These are phyloP conservation scores for Colletotrichum sublineola DNA, from an alignment of 2,329 filamentous ascomycete species.

Conservation along the genomic window DNA sequence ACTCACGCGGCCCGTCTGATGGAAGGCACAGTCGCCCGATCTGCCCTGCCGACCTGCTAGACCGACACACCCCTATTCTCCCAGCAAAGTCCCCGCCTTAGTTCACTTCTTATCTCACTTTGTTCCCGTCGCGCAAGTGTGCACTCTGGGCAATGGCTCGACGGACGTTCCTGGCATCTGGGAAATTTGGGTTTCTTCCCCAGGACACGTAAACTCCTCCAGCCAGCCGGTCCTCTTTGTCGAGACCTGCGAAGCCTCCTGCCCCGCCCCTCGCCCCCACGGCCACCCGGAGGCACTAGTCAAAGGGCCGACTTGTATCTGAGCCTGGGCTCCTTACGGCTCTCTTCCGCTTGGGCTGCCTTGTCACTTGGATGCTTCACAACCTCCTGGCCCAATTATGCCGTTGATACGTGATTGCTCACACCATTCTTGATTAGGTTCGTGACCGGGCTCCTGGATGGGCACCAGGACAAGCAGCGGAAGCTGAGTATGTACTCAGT, in stretches of 20 bases:
- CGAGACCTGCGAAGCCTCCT: background rate
- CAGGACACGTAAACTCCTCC: background rate
- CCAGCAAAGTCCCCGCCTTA: slow-evolving; percentile 8
- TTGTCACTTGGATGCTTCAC: slow-evolving; percentile 1
- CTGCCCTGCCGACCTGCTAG: slow-evolving; percentile 3
- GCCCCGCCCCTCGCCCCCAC: background rate
- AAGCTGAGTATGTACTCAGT: slow-evolving; percentile 81
- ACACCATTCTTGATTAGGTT: slow-evolving; percentile 64
- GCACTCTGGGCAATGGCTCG: slow-evolving; percentile 1
- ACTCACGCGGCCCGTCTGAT: slow-evolving; percentile 30
- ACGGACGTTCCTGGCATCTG: slow-evolving; percentile 28
- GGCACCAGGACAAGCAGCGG: slow-evolving; percentile 75
- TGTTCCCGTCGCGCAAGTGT: slow-evolving; percentile 28
- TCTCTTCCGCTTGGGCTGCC: background rate
- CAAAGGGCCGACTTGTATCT: background rate
- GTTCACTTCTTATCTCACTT: slow-evolving; percentile 25
- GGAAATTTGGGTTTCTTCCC: slow-evolving; percentile 5
- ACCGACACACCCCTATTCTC: slow-evolving; percentile 7
- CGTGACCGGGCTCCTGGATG: slow-evolving; percentile 83
- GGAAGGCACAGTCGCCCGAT: slow-evolving; percentile 27
- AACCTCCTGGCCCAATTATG: background rate
- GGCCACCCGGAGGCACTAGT: background rate
- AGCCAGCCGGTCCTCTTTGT: background rate
- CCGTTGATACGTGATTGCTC: background rate
- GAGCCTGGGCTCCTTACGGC: background rate